Evolutionary conservation across 1,284 basidiomycete species (phyloP).

Genomic region (Cryptococcus neoformans): DNA sequence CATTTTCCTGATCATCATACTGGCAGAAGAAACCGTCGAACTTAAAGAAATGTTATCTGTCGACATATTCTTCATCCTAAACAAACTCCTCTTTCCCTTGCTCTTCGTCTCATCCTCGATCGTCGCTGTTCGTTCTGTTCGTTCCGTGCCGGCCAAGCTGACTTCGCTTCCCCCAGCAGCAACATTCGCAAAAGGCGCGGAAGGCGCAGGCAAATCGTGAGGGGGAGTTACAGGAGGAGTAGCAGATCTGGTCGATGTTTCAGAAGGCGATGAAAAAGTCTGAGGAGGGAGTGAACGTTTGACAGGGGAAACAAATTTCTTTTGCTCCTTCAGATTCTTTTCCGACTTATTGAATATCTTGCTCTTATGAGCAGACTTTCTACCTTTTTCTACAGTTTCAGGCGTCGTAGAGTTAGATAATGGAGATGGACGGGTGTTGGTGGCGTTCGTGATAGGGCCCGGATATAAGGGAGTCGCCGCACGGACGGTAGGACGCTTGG

Average conservation of each 20-base stretch:
- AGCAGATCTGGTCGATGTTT: slow-evolving; percentile 33
- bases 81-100: slow-evolving; percentile 51
- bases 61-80: slow-evolving; percentile 89
- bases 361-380: slow-evolving; percentile 53
- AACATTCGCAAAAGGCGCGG: slow-evolving; percentile 32
- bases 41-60: slow-evolving; percentile 97
- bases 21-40: slow-evolving; percentile 93
- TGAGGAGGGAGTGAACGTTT: slow-evolving; percentile 15
- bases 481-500: slow-evolving; percentile 1
- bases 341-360: slow-evolving; percentile 66
- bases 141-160: slow-evolving; percentile 40
- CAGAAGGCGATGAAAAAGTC: slow-evolving; percentile 25
- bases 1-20: slow-evolving; percentile 96
- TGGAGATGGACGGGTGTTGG: slow-evolving; percentile 34
- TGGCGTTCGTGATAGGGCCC: slow-evolving; percentile 51
- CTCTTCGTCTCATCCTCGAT: slow-evolving; percentile 51
- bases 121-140: slow-evolving; percentile 40
- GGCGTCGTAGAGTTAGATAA: slow-evolving; percentile 7
- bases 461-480: slow-evolving; percentile 22
- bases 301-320: slow-evolving; percentile 12
- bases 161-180: slow-evolving; percentile 37
- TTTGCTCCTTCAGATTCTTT: slow-evolving; percentile 29
- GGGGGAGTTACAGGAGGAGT: slow-evolving; percentile 23
- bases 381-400: slow-evolving; percentile 50
- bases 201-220: slow-evolving; percentile 24